Base-by-base conservation (phyloP, 768 basidiomycete genomes). In the Psilocybe azurescens region DNA sequence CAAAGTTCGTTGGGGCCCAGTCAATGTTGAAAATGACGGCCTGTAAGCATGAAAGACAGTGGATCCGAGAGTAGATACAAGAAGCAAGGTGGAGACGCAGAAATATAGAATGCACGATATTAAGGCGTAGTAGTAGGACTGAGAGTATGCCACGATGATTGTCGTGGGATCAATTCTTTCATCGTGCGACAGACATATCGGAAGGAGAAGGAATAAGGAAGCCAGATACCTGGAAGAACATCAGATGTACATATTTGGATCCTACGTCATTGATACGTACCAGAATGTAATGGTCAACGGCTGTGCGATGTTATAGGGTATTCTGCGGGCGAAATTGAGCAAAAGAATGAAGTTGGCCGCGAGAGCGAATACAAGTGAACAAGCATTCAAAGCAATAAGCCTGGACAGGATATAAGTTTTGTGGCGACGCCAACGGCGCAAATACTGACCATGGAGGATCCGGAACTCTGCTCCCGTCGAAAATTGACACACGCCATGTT, bases 51-150 rank as follows among this genome's bases (percentile, higher is more conserved):
- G 69, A 58, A 78, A 77, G 1, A 64, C 47, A 24, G 62, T 46
- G 20, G 71, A 72, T 4, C 75, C 74, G 20, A 75, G 67, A 20
- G 75, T 77, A 20, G 73, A 70, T 33, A 76, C 65, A 14, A 72
- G 65, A 16, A 75, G 67, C 16, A 75, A 66, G 49, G 74, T 75
- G 13, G 74, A 69, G 38, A 77, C 68, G 4, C 60, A 39, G 53
- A 70, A 68, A 56, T 78, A 76, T 29, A 75, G 53, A 14, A 72
- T 64, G 36, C 69, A 61, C 13, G 77, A 69, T 20, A 80, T 74
- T 9, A 80, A 54, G 24, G 69, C 78, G 46, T 79, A 80, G 62
- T 78, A 79, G 61, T 77, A 80, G 0, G 78, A 71, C 62, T 80
- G 77, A 2, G 75, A 70, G 30, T 73, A 73, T 7, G 67, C 52